Evolutionary conservation across 129 eudicot genomes (phyloP), one percentile per base, ranked within the genome.

Genomic region (Arctium minus): DNA sequence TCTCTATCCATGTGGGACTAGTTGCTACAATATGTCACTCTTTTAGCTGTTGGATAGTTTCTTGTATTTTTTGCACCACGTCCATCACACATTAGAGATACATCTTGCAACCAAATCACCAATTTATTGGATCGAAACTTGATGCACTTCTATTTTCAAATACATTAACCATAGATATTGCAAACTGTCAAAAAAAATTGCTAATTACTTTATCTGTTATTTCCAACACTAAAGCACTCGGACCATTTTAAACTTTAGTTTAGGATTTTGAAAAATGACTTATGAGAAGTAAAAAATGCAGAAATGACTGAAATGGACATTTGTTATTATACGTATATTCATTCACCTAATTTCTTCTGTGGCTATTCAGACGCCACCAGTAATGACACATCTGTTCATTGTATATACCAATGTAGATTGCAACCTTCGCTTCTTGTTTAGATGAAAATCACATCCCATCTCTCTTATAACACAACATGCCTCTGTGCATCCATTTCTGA

Each of bases 401-500:
- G 46, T 40, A 40, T 40, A 40, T 40, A 40, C 38, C 37, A 56
- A 22, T 80, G 62, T 50, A 13, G 62, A 50, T 3, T 56, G 13
- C 10, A 8, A 50, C 3, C 38, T 80, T 50, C 72, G 53, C 33
- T 50, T 50, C 3, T 11, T 50, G 62, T 50, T 11, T 48, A 48
- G 60, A 48, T 48, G 15, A 48, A 33, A 22, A 36, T 72, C 60
- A 18, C 71, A 36, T 72, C 29, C 27, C 5, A 15, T 71, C 36
- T 33, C 17, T 22, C 39, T 53, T 72, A 44, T 70, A 72, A 72
- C 78, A 71, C 78, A 36, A 53, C 31, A 48, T 80, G 84, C 37
- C 36, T 17, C 35, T 4, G 62, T 13, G n/a, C 62, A 46, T 46
- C 13, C 56, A 10, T 30, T n/a, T n/a, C n/a, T n/a, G n/a, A n/a